These are phyloP conservation scores for Penicillium sp. DNA, from an alignment of 2,329 filamentous ascomycete genomes.

Conservation along the genomic window DNA sequence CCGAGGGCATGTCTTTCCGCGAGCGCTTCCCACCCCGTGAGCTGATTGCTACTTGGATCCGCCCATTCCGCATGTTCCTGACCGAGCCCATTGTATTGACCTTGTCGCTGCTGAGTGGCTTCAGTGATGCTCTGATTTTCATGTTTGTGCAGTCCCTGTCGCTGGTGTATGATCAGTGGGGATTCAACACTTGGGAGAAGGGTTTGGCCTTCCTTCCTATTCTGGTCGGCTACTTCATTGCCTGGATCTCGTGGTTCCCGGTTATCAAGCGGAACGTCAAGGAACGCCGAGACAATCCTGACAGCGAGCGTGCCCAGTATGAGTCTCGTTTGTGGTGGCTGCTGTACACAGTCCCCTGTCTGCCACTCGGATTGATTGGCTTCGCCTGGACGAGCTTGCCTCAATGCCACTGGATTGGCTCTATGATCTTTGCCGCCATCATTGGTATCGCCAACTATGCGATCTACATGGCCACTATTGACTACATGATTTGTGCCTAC, in stretches of 20 bases:
- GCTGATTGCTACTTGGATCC: constrained; percentile 60
- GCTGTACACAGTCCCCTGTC: constrained; percentile 61
- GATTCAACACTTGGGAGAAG: constrained; percentile 55
- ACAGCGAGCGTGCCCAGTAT: constrained; percentile 63
- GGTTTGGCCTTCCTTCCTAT: constrained; percentile 61
- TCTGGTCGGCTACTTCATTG: constrained; percentile 62
- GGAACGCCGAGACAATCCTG: constrained; percentile 51
- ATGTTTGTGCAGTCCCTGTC: constrained; percentile 67
- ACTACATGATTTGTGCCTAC: constrained; percentile 70
- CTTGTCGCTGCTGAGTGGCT: constrained; percentile 64
- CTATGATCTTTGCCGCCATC: constrained; percentile 62
- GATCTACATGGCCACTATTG: constrained; percentile 69
- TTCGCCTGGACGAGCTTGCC: constrained; percentile 65
- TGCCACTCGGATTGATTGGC: constrained; percentile 64
- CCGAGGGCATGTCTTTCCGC: constrained; percentile 66
- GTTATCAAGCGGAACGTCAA: constrained; percentile 56
- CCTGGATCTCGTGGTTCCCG: constrained; percentile 60
- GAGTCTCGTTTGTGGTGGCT: constrained; percentile 65
- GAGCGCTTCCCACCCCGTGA: constrained; percentile 64
- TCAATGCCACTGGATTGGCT: constrained; percentile 62
- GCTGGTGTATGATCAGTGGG: constrained; percentile 63
- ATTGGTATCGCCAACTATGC: constrained; percentile 67
- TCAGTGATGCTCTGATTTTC: constrained; percentile 68
- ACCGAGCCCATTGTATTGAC: constrained; percentile 67
- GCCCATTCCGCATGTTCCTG: constrained; percentile 66